Evolutionary conservation across 2,329 filamentous ascomycete genomes (phyloP).

Genomic region (Colletotrichum magnum): DNA sequence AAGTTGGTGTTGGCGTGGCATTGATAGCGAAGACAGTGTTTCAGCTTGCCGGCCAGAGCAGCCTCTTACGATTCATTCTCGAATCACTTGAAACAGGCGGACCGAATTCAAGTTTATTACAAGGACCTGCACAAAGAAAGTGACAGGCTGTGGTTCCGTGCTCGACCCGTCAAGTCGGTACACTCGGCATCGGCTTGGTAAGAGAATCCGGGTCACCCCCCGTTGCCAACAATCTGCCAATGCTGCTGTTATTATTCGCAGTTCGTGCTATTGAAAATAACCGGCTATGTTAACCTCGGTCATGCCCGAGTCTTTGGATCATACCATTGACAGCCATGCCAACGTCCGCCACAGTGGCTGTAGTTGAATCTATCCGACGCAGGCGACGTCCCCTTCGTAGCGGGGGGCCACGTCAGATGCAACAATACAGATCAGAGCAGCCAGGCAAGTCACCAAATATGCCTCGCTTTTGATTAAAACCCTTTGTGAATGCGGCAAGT

Average conservation of each 20-base stretch:
- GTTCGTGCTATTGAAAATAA: too few species aligned
- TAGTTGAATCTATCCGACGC: slow-evolving; percentile 28
- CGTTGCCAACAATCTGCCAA: background rate
- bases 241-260: too few species aligned
- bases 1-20: background rate
- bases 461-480: slow-evolving; percentile 4
- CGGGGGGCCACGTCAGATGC: background rate
- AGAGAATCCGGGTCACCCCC: background rate
- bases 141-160: background rate
- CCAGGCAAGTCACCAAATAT: background rate
- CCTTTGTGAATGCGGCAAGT: slow-evolving; percentile 8
- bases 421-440: background rate
- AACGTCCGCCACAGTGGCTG: background rate
- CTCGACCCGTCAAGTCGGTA: background rate
- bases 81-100: slow-evolving; percentile 23
- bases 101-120: background rate
- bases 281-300: background rate
- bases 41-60: background rate
- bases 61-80: background rate
- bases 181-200: background rate
- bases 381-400: slow-evolving; percentile 1
- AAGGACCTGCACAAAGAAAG: background rate
- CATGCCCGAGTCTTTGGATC: slow-evolving; percentile 7
- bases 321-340: background rate
- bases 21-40: background rate